Conservation (phyloP, 768 basidiomycete species). For the Mycena alexandri region DNA sequence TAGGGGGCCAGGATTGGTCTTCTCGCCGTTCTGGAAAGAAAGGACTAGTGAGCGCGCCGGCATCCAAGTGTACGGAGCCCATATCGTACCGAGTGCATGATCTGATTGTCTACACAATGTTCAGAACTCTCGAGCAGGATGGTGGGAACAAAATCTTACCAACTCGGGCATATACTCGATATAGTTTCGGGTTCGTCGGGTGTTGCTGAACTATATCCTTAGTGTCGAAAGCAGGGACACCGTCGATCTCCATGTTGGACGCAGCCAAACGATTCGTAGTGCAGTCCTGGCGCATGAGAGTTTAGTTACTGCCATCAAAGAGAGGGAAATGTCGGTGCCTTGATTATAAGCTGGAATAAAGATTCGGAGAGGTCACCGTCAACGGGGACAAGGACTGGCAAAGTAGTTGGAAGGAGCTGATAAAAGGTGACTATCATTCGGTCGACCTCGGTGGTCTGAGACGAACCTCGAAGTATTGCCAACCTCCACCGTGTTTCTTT, state of each 20-base stretch:
- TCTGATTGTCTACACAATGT: slow-evolving; percentile 16
- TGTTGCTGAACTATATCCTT: slow-evolving; percentile 16
- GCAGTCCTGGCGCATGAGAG: neutral
- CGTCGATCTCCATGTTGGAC: slow-evolving; percentile 15
- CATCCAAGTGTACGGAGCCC: too few relatives aligned
- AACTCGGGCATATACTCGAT: slow-evolving; percentile 20
- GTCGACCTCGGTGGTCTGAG: neutral
- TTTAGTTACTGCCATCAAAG: too few relatives aligned
- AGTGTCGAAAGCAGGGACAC: slow-evolving; percentile 15
- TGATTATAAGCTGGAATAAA: slow-evolving; percentile 22
- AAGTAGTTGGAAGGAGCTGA: neutral
- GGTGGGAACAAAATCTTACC: neutral
- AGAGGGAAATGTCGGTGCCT: neutral
- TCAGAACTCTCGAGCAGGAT: neutral
- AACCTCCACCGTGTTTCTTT: neutral
- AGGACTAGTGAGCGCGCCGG: neutral
- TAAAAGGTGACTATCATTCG: neutral
- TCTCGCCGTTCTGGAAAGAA: slow-evolving; percentile 15
- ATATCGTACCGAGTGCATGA: slow-evolving; percentile 19
- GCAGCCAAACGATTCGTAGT: neutral
- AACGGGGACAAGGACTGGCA: slow-evolving; percentile 7
- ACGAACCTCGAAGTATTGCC: slow-evolving; percentile 23
- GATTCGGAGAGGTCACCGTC: slow-evolving; percentile 8
- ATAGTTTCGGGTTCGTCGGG: slow-evolving; percentile 9
- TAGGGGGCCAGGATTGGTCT: slow-evolving; percentile 21